Evolutionary conservation across 1,284 basidiomycete species (phyloP).

Genomic region (Ustilago sp.): DNA sequence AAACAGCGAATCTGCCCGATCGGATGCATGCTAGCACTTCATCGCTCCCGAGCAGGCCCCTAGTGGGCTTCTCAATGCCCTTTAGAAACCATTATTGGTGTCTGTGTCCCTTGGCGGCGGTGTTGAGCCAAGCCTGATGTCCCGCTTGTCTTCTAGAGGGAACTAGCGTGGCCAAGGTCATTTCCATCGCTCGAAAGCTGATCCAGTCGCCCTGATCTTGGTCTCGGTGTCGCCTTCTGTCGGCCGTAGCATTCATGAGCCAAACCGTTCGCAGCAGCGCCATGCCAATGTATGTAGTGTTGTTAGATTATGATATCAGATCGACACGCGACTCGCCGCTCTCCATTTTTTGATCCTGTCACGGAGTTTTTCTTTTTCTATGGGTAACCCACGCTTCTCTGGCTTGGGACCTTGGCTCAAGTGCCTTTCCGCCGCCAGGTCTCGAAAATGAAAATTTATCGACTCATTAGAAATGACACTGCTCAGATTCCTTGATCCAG

Average conservation of each 20-base stretch:
- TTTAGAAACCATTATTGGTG: too few species aligned
- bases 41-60: not conserved
- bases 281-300: not conserved
- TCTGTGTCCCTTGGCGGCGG: not conserved
- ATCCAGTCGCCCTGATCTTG: not conserved
- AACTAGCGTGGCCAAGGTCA: not conserved
- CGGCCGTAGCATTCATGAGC: constrained; percentile 2
- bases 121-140: not conserved
- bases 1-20: not conserved
- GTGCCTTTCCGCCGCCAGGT: not conserved
- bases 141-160: too few species aligned
- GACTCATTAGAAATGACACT: constrained; percentile 8
- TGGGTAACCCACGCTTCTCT: not conserved
- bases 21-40: not conserved
- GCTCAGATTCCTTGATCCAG: not conserved
- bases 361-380: constrained; percentile 30
- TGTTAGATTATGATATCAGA: constrained; percentile 22
- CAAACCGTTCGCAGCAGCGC: not conserved
- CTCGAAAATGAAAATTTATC: not conserved
- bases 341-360: constrained; percentile 24
- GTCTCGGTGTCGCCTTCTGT: not conserved
- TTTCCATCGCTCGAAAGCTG: not conserved
- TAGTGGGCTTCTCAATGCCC: too few species aligned
- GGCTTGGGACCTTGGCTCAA: not conserved
- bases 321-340: constrained; percentile 5